These are phyloP conservation scores for Sparassis latifolia DNA, from an alignment of 1,284 basidiomycete genomes.

Conservation along the genomic window DNA sequence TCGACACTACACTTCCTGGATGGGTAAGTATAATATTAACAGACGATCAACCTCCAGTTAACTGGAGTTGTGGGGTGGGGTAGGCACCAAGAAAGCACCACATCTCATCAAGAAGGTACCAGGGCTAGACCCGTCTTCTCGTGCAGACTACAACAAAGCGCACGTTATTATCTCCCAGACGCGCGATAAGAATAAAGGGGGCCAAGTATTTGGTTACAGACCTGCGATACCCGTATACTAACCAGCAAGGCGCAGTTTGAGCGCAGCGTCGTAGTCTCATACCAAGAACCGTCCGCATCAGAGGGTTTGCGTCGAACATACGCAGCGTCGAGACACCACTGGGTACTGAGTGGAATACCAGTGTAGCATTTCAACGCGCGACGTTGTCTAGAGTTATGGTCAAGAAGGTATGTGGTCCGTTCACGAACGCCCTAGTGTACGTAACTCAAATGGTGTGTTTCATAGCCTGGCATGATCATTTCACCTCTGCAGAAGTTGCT, in stretches of 20 bases:
- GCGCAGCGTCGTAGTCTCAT: conserved; percentile 84
- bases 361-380: conserved; percentile 79
- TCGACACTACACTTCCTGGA: conserved; percentile 90
- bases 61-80: conserved; percentile 83
- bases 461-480: conserved; percentile 24
- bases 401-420: conserved; percentile 63
- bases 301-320: conserved; percentile 65
- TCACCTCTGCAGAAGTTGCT: conserved; percentile 23
- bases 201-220: conserved; percentile 84
- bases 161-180: conserved; percentile 95
- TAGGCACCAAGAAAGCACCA: conserved; percentile 55
- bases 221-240: conserved; percentile 89
- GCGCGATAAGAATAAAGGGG: conserved; percentile 81
- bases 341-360: conserved; percentile 92
- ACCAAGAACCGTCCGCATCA: conserved; percentile 89
- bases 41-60: not conserved
- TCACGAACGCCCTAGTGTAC: too few relatives aligned
- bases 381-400: conserved; percentile 79
- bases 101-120: conserved; percentile 73
- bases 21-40: conserved; percentile 61
- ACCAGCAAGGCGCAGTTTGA: conserved; percentile 87
- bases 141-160: conserved; percentile 79
- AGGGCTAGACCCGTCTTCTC: conserved; percentile 71
- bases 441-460: not conserved
- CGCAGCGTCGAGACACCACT: conserved; percentile 73